These are phyloP conservation scores for Coriolopsis trogii DNA, from an alignment of 1,284 basidiomycete species.

Conservation along the genomic window DNA sequence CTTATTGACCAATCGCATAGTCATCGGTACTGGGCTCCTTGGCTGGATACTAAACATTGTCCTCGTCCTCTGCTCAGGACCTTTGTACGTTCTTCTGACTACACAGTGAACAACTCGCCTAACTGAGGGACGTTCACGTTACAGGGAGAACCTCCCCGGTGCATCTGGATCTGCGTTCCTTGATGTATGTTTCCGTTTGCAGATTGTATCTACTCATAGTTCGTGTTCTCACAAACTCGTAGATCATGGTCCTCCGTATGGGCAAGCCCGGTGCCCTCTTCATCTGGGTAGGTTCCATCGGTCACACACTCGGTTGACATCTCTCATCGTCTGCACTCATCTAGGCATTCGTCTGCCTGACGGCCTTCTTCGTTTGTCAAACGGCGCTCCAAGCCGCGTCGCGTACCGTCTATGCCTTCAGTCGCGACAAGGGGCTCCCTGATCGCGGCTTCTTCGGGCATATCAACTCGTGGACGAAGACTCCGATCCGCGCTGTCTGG, in stretches of 20 bases:
- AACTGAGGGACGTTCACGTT: no score
- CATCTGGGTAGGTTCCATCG: constrained; percentile 61
- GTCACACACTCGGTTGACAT: background rate
- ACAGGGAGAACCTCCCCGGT: constrained; percentile 64
- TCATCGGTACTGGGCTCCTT: constrained; percentile 81
- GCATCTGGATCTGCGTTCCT: constrained; percentile 72
- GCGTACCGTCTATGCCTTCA: constrained; percentile 89
- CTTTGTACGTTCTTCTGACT: constrained; percentile 59
- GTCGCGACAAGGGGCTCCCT: constrained; percentile 82
- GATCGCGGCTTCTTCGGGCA: constrained; percentile 82
- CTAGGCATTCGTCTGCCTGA: constrained; percentile 74
- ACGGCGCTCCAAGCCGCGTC: constrained; percentile 85
- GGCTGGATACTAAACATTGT: constrained; percentile 88
- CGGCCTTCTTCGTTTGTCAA: constrained; percentile 85
- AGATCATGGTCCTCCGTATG: constrained; percentile 78
- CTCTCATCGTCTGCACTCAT: background rate
- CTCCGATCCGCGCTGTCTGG: constrained; percentile 86
- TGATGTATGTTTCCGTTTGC: no score
- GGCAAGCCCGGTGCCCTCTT: constrained; percentile 73
- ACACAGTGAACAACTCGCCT: no score
- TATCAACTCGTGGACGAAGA: constrained; percentile 66
- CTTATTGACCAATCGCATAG: constrained; percentile 34
- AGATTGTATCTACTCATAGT: no score
- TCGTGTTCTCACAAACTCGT: no score
- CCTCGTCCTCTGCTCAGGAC: constrained; percentile 81